Percentiles rank a stretch among this genome's conserved stretches.
Conservation (phyloP, 257 asterid species). For the Fraxinus anomala region DNA sequence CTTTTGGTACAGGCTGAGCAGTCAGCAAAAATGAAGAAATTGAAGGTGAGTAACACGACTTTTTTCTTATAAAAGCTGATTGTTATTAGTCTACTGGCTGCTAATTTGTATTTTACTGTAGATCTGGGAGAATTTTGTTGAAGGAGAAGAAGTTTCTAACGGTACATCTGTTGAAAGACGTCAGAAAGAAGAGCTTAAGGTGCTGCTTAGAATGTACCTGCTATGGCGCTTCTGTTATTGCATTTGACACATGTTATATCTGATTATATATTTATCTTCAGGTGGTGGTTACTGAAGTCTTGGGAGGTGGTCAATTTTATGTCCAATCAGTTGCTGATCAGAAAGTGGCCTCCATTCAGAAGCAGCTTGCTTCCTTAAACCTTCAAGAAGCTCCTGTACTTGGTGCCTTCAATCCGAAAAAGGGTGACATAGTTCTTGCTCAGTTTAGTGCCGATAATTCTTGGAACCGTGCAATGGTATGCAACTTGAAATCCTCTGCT, state of each 20-base stretch:
- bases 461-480: conserved; percentile 98
- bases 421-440: conserved; percentile 84
- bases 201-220: conserved; percentile 11
- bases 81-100: conserved; percentile 13
- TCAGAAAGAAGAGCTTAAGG: conserved; percentile 83
- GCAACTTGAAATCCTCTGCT: neutral
- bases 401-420: conserved; percentile 86
- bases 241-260: neutral
- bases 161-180: conserved; percentile 60
- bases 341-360: conserved; percentile 75
- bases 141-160: conserved; percentile 71
- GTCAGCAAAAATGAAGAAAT: conserved; percentile 84
- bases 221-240: neutral
- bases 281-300: conserved; percentile 85
- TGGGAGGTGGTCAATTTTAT: conserved; percentile 92
- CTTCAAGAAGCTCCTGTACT: conserved; percentile 82
- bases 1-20: conserved; percentile 87
- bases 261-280: conserved; percentile 29
- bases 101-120: conserved; percentile 31
- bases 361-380: conserved; percentile 77
- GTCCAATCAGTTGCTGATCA: conserved; percentile 81
- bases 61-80: conserved; percentile 2
- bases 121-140: conserved; percentile 78
- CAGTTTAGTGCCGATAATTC: conserved; percentile 89
- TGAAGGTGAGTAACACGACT: conserved; percentile 58